Percentiles rank a stretch among this genome's conserved stretches.
Evolutionary conservation across 2,329 filamentous ascomycete genomes (phyloP).

Genomic region (Clonostachys sp.): DNA sequence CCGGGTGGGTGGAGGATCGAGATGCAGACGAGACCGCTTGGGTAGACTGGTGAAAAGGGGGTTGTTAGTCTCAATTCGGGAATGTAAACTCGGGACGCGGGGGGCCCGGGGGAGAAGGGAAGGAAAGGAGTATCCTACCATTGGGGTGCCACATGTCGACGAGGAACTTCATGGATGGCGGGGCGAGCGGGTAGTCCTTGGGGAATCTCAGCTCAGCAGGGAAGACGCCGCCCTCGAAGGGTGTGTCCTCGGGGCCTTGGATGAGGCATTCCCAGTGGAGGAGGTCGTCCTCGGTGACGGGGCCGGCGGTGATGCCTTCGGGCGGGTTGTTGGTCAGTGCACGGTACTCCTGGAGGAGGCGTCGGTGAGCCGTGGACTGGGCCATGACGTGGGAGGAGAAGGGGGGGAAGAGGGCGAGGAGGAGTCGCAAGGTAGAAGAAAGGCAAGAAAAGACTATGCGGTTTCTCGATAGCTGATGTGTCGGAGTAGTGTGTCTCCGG

Average conservation of each 20-base stretch:
- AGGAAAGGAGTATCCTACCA: slow-evolving; percentile 43
- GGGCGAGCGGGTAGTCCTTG: slow-evolving; percentile 92
- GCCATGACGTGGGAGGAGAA: slow-evolving; percentile 33
- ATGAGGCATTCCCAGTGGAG: slow-evolving; percentile 96
- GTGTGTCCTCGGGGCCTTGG: slow-evolving; percentile 90
- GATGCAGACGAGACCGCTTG: slow-evolving; percentile 90
- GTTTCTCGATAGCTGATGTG: no score
- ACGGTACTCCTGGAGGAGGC: slow-evolving; percentile 95
- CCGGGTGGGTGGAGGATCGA: slow-evolving; percentile 96
- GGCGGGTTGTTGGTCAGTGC: slow-evolving; percentile 89
- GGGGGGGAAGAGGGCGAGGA: not conserved
- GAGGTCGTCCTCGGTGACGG: slow-evolving; percentile 89
- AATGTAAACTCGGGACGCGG: not conserved
- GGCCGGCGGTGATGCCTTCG: slow-evolving; percentile 96
- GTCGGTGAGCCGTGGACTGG: slow-evolving; percentile 62
- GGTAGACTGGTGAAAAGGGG: slow-evolving; percentile 66
- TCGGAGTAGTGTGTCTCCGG: no score
- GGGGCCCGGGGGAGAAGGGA: not conserved
- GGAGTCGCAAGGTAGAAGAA: not conserved
- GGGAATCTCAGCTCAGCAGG: slow-evolving; percentile 93
- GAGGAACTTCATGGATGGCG: slow-evolving; percentile 93
- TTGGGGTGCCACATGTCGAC: slow-evolving; percentile 97
- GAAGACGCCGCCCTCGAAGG: slow-evolving; percentile 94
- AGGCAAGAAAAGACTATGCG: no score
- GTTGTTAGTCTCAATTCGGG: not conserved